A percentile compares a stretch with the other conserved stretches of the same genome.
These are phyloP conservation scores for Smittium mucronatum DNA, from an alignment of 371 early-diverging fungal genomes.

Conservation along the genomic window DNA sequence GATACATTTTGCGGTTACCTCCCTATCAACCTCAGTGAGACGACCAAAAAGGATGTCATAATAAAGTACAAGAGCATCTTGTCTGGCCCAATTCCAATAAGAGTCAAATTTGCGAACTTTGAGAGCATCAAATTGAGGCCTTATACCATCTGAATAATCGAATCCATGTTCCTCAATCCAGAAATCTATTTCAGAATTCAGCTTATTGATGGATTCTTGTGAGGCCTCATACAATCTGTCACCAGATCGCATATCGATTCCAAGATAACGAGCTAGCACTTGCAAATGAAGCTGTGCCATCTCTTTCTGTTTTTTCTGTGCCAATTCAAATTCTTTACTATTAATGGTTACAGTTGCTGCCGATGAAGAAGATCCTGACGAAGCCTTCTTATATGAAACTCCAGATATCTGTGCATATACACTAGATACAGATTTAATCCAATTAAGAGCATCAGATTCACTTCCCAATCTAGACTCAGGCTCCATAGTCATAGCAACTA, in stretches of 20 bases:
- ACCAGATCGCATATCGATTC: constrained; percentile 70
- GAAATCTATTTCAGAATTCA: constrained; percentile 74
- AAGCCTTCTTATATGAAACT: constrained; percentile 50
- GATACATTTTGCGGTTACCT: constrained; percentile 78
- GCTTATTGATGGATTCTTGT: constrained; percentile 46
- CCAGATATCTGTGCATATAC: constrained; percentile 70
- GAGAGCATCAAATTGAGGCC: constrained; percentile 61
- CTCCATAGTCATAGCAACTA: constrained; percentile 75
- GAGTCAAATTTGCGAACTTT: constrained; percentile 88
- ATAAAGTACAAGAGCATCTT: constrained; percentile 79
- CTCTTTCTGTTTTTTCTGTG: constrained; percentile 65
- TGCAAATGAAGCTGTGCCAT: constrained; percentile 78
- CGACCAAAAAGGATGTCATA: constrained; percentile 87
- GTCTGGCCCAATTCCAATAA: constrained; percentile 96
- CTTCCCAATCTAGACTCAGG: constrained; percentile 64
- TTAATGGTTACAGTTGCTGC: constrained; percentile 59
- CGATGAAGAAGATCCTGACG: constrained; percentile 40
- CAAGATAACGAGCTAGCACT: constrained; percentile 74
- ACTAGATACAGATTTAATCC: constrained; percentile 68
- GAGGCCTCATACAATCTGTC: constrained; percentile 56
- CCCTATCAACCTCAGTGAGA: constrained; percentile 78
- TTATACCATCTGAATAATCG: constrained; percentile 74
- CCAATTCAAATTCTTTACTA: constrained; percentile 76
- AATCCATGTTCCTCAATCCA: constrained; percentile 86
- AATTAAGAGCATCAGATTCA: constrained; percentile 79